These are phyloP conservation scores for Tricholoma furcatifolium DNA, from an alignment of 768 basidiomycete genomes.

Conservation along the genomic window DNA sequence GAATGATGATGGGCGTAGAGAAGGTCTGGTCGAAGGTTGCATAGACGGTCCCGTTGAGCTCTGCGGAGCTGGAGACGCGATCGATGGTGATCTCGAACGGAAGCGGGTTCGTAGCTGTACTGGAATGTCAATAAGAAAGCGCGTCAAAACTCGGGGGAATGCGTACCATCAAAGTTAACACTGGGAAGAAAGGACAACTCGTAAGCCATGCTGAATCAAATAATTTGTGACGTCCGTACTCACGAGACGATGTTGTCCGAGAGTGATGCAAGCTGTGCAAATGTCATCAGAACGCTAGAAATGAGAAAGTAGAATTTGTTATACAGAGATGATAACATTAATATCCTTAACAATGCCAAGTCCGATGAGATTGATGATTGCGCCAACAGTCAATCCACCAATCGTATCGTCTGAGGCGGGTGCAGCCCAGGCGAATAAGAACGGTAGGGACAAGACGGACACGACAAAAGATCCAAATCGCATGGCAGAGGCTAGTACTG, in stretches of 20 bases:
- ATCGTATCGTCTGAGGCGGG: constrained; percentile 19
- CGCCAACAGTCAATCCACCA: constrained; percentile 27
- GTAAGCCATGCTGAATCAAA: background rate
- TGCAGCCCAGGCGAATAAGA: constrained; percentile 23
- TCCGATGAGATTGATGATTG: constrained; percentile 38
- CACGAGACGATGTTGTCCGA: constrained; percentile 34
- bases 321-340: constrained; percentile 37
- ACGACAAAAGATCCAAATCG: constrained; percentile 11
- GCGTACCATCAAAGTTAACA: constrained; percentile 36
- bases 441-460: constrained; percentile 23
- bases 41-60: constrained; percentile 52
- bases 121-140: background rate
- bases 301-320: background rate
- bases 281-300: background rate
- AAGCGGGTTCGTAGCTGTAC: constrained; percentile 41
- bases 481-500: constrained; percentile 1
- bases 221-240: constrained; percentile 11
- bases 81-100: constrained; percentile 46
- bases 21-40: constrained; percentile 62
- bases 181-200: constrained; percentile 15
- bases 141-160: background rate
- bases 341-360: constrained; percentile 40
- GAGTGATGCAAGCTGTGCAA: constrained; percentile 35
- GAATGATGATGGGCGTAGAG: constrained; percentile 48
- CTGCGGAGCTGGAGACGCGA: constrained; percentile 39